Percentiles rank a stretch among this genome's conserved stretches.
phyloP scores from a whole-genome alignment of 1,139 yeast species.

The Pichia sp. region DNA sequence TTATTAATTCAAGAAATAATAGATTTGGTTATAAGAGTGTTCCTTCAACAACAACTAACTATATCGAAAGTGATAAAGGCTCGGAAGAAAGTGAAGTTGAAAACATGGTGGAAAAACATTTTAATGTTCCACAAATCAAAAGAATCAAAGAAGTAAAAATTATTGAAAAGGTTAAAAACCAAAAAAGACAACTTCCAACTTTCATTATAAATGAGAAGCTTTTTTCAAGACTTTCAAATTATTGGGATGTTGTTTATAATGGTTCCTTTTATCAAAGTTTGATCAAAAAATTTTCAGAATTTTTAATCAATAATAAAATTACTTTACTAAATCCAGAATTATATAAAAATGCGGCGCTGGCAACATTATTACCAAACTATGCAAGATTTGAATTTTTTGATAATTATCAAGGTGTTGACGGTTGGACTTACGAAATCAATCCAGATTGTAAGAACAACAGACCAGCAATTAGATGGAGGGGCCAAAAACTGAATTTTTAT shows the following conservation, averaged over 20 bases:
- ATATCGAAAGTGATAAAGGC: not conserved
- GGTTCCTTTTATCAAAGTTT: not conserved
- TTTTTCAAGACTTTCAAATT: not conserved
- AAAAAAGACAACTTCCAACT: not conserved
- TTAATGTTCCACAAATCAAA: not conserved
- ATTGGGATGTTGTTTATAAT: not conserved
- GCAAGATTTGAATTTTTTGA: constrained; percentile 1
- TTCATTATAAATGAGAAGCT: not conserved
- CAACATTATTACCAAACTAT: constrained; percentile 10
- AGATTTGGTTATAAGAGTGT: not conserved
- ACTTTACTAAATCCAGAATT: not conserved
- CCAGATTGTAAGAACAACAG: not conserved
- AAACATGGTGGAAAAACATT: not conserved
- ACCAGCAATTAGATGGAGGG: constrained; percentile 20
- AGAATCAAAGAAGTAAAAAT: not conserved
- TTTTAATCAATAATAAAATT: not conserved
- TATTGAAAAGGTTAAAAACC: not conserved
- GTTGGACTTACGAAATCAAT: constrained; percentile 11
- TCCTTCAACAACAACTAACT: not conserved
- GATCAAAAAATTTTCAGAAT: not conserved
- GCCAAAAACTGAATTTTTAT: constrained; percentile 20
- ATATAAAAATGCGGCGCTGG: constrained; percentile 1
- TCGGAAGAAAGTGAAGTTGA: not conserved
- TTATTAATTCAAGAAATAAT: not conserved
- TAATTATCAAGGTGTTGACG: constrained; percentile 6